Percentiles rank a stretch among this genome's conserved stretches.
Evolutionary conservation across 2,329 filamentous ascomycete genomes (phyloP).

Genomic region (Plenodomus lindquistii): DNA sequence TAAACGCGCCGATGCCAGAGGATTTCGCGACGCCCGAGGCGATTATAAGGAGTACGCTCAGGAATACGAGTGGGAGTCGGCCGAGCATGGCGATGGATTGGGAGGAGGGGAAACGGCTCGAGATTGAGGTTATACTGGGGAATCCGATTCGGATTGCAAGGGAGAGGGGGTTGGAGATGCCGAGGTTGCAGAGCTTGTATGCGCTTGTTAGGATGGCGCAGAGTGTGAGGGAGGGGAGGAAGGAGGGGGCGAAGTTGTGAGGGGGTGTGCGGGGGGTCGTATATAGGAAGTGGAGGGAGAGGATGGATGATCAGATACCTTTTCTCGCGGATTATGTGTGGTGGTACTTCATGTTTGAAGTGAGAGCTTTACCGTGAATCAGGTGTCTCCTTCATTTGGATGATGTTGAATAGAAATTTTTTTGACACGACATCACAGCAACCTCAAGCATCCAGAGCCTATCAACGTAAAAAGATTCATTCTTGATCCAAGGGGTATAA

Average conservation of each 20-base stretch:
- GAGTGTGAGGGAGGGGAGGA: conserved; percentile 52
- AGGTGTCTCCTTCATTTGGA: no score
- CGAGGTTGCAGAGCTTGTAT: conserved; percentile 68
- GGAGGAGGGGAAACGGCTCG: conserved; percentile 67
- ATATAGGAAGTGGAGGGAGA: no score
- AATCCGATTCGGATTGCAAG: conserved; percentile 70
- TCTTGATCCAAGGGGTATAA: conserved; percentile 4
- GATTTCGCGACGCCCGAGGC: conserved; percentile 65
- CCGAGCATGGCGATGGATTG: conserved; percentile 71
- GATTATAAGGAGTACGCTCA: conserved; percentile 65
- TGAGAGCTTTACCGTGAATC: no score
- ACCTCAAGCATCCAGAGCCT: no score
- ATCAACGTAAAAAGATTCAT: neutral
- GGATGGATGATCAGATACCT: no score
- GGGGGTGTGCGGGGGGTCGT: neutral
- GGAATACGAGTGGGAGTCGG: conserved; percentile 64
- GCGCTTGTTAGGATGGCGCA: conserved; percentile 67
- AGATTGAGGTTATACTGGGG: conserved; percentile 73
- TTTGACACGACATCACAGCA: no score
- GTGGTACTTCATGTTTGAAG: no score
- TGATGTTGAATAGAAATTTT: no score
- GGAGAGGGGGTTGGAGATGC: conserved; percentile 66
- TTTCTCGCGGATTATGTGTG: no score
- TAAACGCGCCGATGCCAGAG: conserved; percentile 63
- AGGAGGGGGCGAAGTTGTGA: conserved; percentile 18